Conservation (phyloP, 2,329 filamentous ascomycete species). For the Trichoderma endophyticum region DNA sequence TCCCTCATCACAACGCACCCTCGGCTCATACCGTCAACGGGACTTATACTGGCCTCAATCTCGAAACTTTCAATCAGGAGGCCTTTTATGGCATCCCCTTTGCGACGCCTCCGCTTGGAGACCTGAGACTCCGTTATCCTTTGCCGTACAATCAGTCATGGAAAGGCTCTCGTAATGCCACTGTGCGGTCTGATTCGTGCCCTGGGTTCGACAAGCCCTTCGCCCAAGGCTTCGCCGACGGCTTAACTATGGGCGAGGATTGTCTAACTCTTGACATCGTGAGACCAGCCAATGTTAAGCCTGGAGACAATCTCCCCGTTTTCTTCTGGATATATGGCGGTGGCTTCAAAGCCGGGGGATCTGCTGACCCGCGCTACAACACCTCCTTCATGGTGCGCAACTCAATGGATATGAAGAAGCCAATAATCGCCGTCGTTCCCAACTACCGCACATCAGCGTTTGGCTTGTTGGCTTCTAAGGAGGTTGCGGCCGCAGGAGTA, state of each 20-base stretch:
- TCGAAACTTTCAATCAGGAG: neutral
- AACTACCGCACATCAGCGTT: slow-evolving; percentile 14
- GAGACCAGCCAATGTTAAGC: neutral
- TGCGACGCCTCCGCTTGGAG: neutral
- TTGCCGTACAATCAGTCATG: slow-evolving; percentile 7
- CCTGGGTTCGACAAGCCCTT: slow-evolving; percentile 12
- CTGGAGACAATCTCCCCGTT: slow-evolving; percentile 5
- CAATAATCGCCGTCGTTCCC: slow-evolving; percentile 5
- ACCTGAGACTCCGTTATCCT: neutral
- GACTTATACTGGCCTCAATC: slow-evolving; percentile 10
- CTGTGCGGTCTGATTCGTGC: slow-evolving; percentile 5
- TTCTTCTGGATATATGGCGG: slow-evolving; percentile 18
- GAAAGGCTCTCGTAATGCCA: slow-evolving; percentile 2
- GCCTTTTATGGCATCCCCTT: slow-evolving; percentile 12
- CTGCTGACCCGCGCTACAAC: slow-evolving; percentile 6
- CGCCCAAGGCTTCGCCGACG: slow-evolving; percentile 6
- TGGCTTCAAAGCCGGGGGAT: slow-evolving; percentile 9
- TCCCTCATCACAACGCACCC: neutral
- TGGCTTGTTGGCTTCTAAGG: slow-evolving; percentile 13
- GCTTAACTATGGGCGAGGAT: slow-evolving; percentile 12
- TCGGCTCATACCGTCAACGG: slow-evolving; percentile 7
- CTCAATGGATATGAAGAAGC: slow-evolving; percentile 8
- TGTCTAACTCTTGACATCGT: slow-evolving; percentile 15
- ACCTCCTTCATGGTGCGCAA: slow-evolving; percentile 9
- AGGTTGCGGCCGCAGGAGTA: neutral